Evolutionary conservation across 768 basidiomycete genomes (phyloP).

Genomic region (Phaffia australis): DNA sequence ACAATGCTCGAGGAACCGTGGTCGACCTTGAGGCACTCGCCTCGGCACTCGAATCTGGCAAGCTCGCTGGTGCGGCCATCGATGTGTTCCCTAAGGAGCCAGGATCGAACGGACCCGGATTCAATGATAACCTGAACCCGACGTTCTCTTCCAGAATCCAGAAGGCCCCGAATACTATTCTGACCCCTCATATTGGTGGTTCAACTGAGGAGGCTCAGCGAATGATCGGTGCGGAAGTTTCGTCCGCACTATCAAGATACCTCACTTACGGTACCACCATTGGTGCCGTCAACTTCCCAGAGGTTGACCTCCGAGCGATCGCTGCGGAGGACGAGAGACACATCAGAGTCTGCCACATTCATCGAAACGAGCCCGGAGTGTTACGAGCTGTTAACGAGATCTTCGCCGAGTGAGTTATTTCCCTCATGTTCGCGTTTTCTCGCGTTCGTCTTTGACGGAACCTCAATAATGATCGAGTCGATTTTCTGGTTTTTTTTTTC

Average conservation of each 20-base stretch:
- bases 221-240: conserved; percentile 94
- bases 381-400: conserved; percentile 86
- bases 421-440: too few relatives aligned
- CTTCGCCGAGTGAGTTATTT: neutral
- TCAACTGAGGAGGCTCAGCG: conserved; percentile 97
- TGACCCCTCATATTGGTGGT: conserved; percentile 97
- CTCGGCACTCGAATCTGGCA: conserved; percentile 65
- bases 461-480: neutral
- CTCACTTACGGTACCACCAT: conserved; percentile 81
- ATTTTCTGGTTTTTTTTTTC: neutral
- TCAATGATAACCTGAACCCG: conserved; percentile 72
- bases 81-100: conserved; percentile 96
- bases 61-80: conserved; percentile 79
- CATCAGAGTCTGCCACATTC: conserved; percentile 87
- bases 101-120: conserved; percentile 71
- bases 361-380: conserved; percentile 77
- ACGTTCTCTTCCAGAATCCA: conserved; percentile 68
- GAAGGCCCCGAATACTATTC: conserved; percentile 73
- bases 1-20: conserved; percentile 91
- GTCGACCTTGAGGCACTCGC: conserved; percentile 90
- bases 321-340: conserved; percentile 62
- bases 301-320: conserved; percentile 90
- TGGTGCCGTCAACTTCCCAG: conserved; percentile 97
- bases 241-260: conserved; percentile 71
- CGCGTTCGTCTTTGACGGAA: too few relatives aligned